Evolutionary conservation across 2,329 filamentous ascomycete genomes (phyloP), one percentile per base, ranked within the genome.

Genomic region (Venturiaceae sp.): DNA sequence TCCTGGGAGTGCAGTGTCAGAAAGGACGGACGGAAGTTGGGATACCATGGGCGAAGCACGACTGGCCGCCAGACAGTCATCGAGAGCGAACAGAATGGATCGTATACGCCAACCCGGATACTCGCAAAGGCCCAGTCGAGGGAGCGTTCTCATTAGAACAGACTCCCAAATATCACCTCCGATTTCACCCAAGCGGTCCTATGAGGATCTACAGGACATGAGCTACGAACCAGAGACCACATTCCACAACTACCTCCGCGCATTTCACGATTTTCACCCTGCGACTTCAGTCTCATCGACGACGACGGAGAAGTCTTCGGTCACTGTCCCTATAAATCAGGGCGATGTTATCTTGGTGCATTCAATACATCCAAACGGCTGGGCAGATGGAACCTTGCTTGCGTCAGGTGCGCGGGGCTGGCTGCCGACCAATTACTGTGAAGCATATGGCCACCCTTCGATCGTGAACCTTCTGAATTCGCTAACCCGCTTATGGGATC

Each of bases 391-490:
- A 55, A 99, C 94, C 0, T 78, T 96, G 41, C 75, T 99, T 61
- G 82, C 87, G 26, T 90, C 91, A 2, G 92, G 92, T 28, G 87
- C 88, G 55, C 83, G 94, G 64, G 94, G 94, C 62, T 99, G 94
- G 94, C 77, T 99, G 61, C 94, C 94, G 2, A 99, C 94, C 8
- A 99, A 99, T 72, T 99, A 97, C 71, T 99, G 94, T 76, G 92
- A 96, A 69, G 82, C 90, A 9, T 99, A 96, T 70, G 90, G 96
- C 64, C 90, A 92, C 50, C 83, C 90, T 23, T 85, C 91, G 63
- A 92, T 97, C 80, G 83, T 85, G 58, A 91, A 84, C 62, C 79
- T 99, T 23, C 78, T 99, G 36, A 91, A 90, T 65, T 90, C 92
- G 0, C 77, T 96, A 61, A 84, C 94, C 14, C 89, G 94, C 68